Percentiles rank a stretch among this genome's conserved stretches.
Conservation (phyloP, 1,284 basidiomycete genomes). For the Trichosporon coremiiforme region DNA sequence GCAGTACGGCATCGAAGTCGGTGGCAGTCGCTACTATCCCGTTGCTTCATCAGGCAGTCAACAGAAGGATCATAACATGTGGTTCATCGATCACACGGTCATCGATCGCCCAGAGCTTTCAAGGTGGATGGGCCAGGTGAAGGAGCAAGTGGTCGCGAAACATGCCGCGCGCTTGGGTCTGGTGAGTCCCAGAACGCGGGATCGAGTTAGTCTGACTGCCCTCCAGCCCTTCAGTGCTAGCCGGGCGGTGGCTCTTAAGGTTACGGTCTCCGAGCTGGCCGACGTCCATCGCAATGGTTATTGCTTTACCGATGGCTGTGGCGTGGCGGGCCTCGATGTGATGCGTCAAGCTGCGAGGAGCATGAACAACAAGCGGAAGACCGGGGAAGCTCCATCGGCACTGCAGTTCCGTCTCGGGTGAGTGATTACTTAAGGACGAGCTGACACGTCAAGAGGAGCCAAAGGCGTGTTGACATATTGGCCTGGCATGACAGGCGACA, state of each 20-base stretch:
- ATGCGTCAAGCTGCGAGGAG: conserved; percentile 47
- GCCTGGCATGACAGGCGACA: conserved; percentile 39
- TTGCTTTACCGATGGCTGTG: conserved; percentile 55
- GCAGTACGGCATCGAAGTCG: conserved; percentile 48
- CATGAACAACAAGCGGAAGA: conserved; percentile 38
- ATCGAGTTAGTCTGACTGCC: no score
- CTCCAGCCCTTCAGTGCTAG: conserved; percentile 49
- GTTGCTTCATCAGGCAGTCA: conserved; percentile 52
- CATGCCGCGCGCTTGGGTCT: conserved; percentile 52
- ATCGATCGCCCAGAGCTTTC: conserved; percentile 45
- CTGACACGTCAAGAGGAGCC: conserved; percentile 43
- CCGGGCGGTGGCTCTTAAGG: conserved; percentile 42
- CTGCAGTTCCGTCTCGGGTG: conserved; percentile 56
- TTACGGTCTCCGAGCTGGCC: conserved; percentile 10
- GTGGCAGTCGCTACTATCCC: conserved; percentile 46
- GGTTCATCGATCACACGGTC: conserved; percentile 49
- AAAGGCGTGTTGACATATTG: conserved; percentile 55
- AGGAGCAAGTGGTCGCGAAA: conserved; percentile 55
- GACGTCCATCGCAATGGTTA: conserved; percentile 37
- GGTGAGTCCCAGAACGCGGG: conserved; percentile 30
- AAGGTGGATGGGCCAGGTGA: conserved; percentile 49
- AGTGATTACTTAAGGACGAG: neutral
- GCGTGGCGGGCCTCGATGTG: conserved; percentile 46
- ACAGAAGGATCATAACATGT: conserved; percentile 55
- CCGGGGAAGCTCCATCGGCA: conserved; percentile 46